Evolutionary conservation across 2,329 filamentous ascomycete species (phyloP).

Genomic region (Penicillium polonicum): DNA sequence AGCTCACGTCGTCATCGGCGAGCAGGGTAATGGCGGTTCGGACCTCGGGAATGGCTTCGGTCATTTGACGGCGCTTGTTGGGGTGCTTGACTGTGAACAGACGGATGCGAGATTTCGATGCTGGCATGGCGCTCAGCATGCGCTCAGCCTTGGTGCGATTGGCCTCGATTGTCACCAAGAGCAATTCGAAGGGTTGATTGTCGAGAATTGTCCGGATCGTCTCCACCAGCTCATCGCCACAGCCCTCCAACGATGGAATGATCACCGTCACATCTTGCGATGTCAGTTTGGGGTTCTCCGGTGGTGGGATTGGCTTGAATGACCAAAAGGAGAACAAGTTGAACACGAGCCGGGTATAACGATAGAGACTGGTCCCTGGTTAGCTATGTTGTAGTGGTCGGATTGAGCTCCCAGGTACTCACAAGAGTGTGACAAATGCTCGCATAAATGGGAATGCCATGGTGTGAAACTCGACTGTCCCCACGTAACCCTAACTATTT

Average conservation of each 20-base stretch:
- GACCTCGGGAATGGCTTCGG: slow-evolving; percentile 82
- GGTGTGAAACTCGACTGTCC: slow-evolving; percentile 11
- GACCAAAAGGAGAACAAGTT: slow-evolving; percentile 83
- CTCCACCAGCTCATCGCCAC: slow-evolving; percentile 76
- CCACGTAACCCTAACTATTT: not conserved
- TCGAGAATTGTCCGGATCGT: slow-evolving; percentile 64
- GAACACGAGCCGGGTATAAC: slow-evolving; percentile 80
- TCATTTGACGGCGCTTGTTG: slow-evolving; percentile 94
- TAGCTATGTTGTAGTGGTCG: slow-evolving; percentile 2
- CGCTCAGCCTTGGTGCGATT: slow-evolving; percentile 68
- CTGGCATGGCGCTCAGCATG: slow-evolving; percentile 56
- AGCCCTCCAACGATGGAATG: slow-evolving; percentile 86
- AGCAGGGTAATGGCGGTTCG: slow-evolving; percentile 82
- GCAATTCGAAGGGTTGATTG: slow-evolving; percentile 63
- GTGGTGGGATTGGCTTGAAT: slow-evolving; percentile 81
- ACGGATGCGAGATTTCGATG: slow-evolving; percentile 65
- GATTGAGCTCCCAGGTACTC: slow-evolving; percentile 11
- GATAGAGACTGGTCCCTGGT: slow-evolving; percentile 60
- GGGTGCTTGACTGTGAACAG: slow-evolving; percentile 78
- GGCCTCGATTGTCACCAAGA: slow-evolving; percentile 82
- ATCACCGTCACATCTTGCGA: slow-evolving; percentile 88
- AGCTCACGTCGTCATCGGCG: slow-evolving; percentile 93
- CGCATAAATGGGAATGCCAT: slow-evolving; percentile 43
- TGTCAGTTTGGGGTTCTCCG: slow-evolving; percentile 75
- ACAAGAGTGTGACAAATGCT: slow-evolving; percentile 45